Base-by-base conservation (phyloP, 202 grass and related monocot genomes). In the Panicum hallii region DNA sequence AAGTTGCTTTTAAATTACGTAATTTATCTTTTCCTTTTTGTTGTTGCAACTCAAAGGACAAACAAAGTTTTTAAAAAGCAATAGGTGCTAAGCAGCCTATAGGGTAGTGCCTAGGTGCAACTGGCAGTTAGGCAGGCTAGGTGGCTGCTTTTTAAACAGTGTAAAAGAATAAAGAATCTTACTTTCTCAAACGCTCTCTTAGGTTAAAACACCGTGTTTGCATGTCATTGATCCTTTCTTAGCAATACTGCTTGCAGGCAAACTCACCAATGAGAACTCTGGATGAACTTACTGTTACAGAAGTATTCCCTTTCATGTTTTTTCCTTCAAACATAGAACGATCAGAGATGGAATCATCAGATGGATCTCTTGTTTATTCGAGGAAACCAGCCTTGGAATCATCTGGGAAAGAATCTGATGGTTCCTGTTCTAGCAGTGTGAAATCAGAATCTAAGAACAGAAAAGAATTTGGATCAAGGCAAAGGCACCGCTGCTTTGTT, bases 251-350 rank as follows among this genome's bases (percentile, higher is more conserved):
- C 77, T 30, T 88, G 65, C 90, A 99, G 97, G 97, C 93, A 2
- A 99, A 94, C 53, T 99, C 91, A 86, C 93, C 97, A 30, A 84
- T 96, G 79, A 92, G 80, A 85, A 99, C 90, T 67, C 81, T 99
- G 83, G 97, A 96, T 72, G 97, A 99, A 79, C 91, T 99, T 90
- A 89, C 68, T 81, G 88, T 99, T 70, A 94, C 91, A 71, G 93
- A 99, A 96, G 87, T 91, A 26, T 79, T 92, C 83, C 91, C 93
- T 64, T 90, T 83, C 74, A 88, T 95, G 79, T 93, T 87, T 79
- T 99, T 99, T 75, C 97, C 97, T 87, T 92, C 97, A 82, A 85
- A 81, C 71, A 19, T 82, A 58, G 93, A 98, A 76, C 82, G 89
- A 40, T 89, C 88, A 82, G 82, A 87, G 57, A 80, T 92, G 86